Conservation (phyloP, 108 stramenopile species). For the Nitzschia palea region DNA sequence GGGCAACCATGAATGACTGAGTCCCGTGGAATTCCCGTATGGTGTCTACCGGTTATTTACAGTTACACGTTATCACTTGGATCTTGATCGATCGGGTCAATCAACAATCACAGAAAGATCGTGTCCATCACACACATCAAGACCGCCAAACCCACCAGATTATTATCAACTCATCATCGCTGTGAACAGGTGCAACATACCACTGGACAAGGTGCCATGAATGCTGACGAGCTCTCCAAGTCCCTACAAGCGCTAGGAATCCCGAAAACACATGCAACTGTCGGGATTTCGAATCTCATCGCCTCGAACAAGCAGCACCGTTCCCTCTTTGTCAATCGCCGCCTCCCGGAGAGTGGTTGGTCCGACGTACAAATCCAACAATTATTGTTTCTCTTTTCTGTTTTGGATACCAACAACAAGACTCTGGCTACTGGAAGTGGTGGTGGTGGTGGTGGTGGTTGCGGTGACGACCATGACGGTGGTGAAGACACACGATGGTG, state of each 20-base stretch:
- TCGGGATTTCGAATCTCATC: constrained; percentile 75
- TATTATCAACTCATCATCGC: too few species aligned
- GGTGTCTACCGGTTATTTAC: too few species aligned
- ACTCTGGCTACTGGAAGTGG: constrained; percentile 30
- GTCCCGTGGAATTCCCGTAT: too few species aligned
- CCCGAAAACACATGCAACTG: constrained; percentile 75
- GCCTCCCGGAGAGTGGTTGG: constrained; percentile 79
- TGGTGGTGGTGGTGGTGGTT: neutral
- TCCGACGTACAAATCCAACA: constrained; percentile 83
- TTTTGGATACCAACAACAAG: constrained; percentile 88
- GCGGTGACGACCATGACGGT: neutral
- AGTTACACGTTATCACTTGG: too few species aligned
- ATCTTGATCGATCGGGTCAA: too few species aligned
- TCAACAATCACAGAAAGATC: too few species aligned
- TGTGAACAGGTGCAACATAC: too few species aligned
- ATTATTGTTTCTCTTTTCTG: constrained; percentile 69
- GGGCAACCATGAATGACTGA: too few species aligned
- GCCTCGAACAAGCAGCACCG: constrained; percentile 65
- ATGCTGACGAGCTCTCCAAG: constrained; percentile 44
- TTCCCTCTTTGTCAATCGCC: constrained; percentile 69
- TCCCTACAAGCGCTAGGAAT: constrained; percentile 59
- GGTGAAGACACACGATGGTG: constrained; percentile 62
- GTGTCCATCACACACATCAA: too few species aligned
- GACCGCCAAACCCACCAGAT: too few species aligned
- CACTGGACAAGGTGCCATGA: too few species aligned